These are phyloP conservation scores for Moricandia moricandioides DNA, from an alignment of 345 rosid species.

Conservation along the genomic window DNA sequence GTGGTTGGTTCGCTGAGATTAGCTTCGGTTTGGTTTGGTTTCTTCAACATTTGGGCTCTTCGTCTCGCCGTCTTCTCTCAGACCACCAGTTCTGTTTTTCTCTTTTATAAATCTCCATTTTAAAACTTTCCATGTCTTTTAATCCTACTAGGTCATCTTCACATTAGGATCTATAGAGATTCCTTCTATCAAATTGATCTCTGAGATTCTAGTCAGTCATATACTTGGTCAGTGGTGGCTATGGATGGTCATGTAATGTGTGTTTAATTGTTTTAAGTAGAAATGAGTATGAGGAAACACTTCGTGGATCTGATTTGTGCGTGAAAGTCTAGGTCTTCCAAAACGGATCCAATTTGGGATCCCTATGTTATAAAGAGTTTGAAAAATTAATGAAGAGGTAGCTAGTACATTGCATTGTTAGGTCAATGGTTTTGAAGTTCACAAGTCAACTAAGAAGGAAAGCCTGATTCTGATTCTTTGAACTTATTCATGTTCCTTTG, in stretches of 20 bases:
- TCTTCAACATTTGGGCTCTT: slow-evolving; percentile 91
- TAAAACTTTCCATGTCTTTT: background rate
- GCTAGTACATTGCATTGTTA: slow-evolving; percentile 15
- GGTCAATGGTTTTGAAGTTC: slow-evolving; percentile 1
- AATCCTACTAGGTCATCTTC: background rate
- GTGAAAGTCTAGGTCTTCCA: too few species aligned
- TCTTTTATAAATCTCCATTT: background rate
- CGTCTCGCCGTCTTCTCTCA: slow-evolving; percentile 85
- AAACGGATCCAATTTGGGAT: slow-evolving; percentile 8
- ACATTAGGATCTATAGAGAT: background rate
- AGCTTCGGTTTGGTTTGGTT: slow-evolving; percentile 95
- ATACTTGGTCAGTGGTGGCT: too few species aligned
- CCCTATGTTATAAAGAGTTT: slow-evolving; percentile 15
- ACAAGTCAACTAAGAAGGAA: background rate
- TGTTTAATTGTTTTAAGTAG: too few species aligned
- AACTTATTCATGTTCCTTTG: background rate
- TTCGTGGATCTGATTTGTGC: too few species aligned
- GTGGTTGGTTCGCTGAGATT: slow-evolving; percentile 79
- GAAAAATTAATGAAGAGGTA: background rate
- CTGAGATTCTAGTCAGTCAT: too few species aligned
- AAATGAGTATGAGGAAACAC: too few species aligned
- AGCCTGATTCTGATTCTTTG: slow-evolving; percentile 1
- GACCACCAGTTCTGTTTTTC: slow-evolving; percentile 48
- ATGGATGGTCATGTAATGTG: too few species aligned
- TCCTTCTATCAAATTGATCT: too few species aligned